phyloP scores from a whole-genome alignment of 176 grass and related monocot genomes.

The Hordeum marinum region DNA sequence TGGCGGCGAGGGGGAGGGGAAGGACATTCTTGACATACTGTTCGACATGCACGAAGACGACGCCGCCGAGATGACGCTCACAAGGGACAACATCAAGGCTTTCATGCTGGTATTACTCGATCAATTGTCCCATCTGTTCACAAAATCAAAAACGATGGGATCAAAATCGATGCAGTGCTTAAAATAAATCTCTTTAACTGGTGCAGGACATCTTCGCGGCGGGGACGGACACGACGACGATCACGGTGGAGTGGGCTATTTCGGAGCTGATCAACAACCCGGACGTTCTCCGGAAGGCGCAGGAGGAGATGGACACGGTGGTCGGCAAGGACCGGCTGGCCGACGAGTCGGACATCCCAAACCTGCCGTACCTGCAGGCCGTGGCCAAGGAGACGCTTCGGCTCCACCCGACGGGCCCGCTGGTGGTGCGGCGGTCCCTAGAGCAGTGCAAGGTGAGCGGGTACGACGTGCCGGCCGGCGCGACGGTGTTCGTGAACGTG shows the following conservation, averaged over 20 bases:
- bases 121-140: background rate
- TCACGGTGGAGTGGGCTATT: slow-evolving; percentile 63
- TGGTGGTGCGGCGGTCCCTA: slow-evolving; percentile 30
- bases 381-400: slow-evolving; percentile 64
- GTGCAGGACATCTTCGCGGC: slow-evolving; percentile 65
- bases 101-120: slow-evolving; percentile 47
- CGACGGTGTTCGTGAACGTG: slow-evolving; percentile 53
- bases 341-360: slow-evolving; percentile 45
- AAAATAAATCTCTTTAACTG: too few species aligned
- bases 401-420: slow-evolving; percentile 51
- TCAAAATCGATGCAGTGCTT: background rate
- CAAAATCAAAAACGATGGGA: background rate
- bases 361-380: slow-evolving; percentile 62
- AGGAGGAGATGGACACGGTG: slow-evolving; percentile 43
- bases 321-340: slow-evolving; percentile 43
- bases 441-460: slow-evolving; percentile 32
- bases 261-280: slow-evolving; percentile 74
- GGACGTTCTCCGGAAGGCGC: slow-evolving; percentile 14
- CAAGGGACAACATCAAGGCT: slow-evolving; percentile 56
- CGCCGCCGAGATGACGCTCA: slow-evolving; percentile 39
- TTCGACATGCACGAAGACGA: slow-evolving; percentile 53
- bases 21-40: slow-evolving; percentile 49
- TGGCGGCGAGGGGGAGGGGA: background rate
- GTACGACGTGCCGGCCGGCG: slow-evolving; percentile 50
- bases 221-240: slow-evolving; percentile 56